A percentile compares a stretch with the other conserved stretches of the same genome.
Conservation (phyloP, 495 filamentous ascomycete genomes). For the Hypoxylon subgilvum region DNA sequence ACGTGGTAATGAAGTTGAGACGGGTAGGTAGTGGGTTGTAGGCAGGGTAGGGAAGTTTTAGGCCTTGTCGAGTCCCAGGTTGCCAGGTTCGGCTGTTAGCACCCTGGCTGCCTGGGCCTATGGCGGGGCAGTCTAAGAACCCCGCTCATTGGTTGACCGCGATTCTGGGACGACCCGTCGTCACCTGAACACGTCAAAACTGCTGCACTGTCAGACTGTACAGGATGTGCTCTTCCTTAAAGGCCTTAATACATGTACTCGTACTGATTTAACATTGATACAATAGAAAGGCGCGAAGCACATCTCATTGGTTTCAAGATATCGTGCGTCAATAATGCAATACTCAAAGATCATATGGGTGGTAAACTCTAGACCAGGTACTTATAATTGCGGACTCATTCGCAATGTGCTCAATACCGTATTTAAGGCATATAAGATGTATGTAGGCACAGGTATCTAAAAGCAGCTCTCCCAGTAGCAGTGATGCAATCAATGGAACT, state of each 20-base stretch:
- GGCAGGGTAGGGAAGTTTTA: slow-evolving; percentile 16
- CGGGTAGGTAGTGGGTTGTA: too few species aligned
- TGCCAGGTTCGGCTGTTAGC: slow-evolving; percentile 28
- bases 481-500: background rate
- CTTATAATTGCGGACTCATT: too few species aligned
- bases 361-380: background rate
- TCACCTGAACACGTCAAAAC: slow-evolving; percentile 41
- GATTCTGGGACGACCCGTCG: slow-evolving; percentile 34
- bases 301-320: background rate
- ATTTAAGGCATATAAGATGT: too few species aligned
- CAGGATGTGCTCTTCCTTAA: too few species aligned
- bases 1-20: too few species aligned
- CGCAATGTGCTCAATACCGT: too few species aligned
- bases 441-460: too few species aligned
- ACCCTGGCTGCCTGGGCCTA: too few species aligned
- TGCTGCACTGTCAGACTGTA: slow-evolving; percentile 30
- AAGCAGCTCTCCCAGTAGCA: background rate
- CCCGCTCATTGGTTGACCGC: slow-evolving; percentile 25
- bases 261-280: too few species aligned
- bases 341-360: too few species aligned
- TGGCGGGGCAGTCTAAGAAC: slow-evolving; percentile 30
- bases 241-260: too few species aligned
- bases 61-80: slow-evolving; percentile 26
- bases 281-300: background rate
- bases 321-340: background rate